Conservation (phyloP, 2,329 filamentous ascomycete species). For the Cercospora sp. region DNA sequence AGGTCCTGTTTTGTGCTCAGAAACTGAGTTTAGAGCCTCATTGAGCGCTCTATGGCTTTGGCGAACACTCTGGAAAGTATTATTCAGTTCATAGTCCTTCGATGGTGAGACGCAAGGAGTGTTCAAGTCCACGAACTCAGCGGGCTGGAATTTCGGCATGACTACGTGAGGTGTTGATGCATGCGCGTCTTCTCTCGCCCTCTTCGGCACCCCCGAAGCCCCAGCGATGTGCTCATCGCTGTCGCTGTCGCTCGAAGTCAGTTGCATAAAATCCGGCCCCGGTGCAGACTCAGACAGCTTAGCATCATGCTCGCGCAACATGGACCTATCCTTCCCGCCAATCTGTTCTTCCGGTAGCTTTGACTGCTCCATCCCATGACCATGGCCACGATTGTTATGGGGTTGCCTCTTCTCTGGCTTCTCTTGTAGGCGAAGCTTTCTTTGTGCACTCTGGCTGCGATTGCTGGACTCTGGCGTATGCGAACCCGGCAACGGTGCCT, state of each 20-base stretch:
- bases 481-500: background rate
- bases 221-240: background rate
- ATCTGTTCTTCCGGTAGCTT: background rate
- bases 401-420: background rate
- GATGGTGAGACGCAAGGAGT: background rate
- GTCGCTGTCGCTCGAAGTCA: conserved; percentile 4
- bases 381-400: background rate
- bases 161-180: background rate
- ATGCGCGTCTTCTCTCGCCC: background rate
- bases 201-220: background rate
- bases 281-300: background rate
- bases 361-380: background rate
- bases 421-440: background rate
- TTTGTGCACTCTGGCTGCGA: background rate
- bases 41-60: conserved; percentile 4
- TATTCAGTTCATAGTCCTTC: background rate
- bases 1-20: background rate
- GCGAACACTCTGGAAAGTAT: background rate
- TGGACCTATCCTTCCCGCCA: background rate
- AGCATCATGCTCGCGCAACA: background rate
- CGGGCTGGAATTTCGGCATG: background rate
- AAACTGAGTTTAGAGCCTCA: background rate
- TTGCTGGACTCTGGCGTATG: background rate
- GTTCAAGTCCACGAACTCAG: background rate
- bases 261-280: conserved; percentile 5